These are phyloP conservation scores for Talaromyces albobiverticillius DNA, from an alignment of 2,329 filamentous ascomycete species.

Conservation along the genomic window DNA sequence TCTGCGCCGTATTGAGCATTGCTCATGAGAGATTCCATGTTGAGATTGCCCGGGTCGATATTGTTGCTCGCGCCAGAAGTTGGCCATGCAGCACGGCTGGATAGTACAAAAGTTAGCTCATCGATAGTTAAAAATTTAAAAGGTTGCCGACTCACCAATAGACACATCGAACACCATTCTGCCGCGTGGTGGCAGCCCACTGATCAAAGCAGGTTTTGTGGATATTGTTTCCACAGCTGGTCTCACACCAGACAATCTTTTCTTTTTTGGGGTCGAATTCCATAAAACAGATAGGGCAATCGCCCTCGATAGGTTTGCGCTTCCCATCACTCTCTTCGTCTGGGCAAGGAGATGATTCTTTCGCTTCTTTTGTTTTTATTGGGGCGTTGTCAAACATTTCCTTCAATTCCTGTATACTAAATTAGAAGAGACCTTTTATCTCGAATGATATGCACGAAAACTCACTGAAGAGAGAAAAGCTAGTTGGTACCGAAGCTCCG, in stretches of 20 bases:
- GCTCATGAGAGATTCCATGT: slow-evolving; percentile 30
- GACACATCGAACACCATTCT: slow-evolving; percentile 38
- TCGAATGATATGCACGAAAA: neutral
- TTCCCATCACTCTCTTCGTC: slow-evolving; percentile 41
- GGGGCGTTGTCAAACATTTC: slow-evolving; percentile 56
- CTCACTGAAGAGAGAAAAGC: slow-evolving; percentile 54
- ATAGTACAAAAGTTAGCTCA: neutral
- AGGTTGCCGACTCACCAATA: slow-evolving; percentile 38
- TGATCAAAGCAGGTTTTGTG: slow-evolving; percentile 56
- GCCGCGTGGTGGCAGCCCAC: slow-evolving; percentile 44
- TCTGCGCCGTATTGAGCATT: slow-evolving; percentile 29
- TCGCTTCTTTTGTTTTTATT: slow-evolving; percentile 48
- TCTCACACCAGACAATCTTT: slow-evolving; percentile 57
- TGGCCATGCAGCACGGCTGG: slow-evolving; percentile 42
- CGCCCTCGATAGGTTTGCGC: slow-evolving; percentile 59
- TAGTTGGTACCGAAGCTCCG: slow-evolving; percentile 57
- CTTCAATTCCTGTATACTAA: slow-evolving; percentile 46
- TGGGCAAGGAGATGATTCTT: slow-evolving; percentile 31
- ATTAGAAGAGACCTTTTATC: neutral
- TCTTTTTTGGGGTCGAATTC: slow-evolving; percentile 49
- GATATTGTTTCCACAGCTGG: slow-evolving; percentile 62
- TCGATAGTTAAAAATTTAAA: neutral
- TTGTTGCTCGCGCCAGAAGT: slow-evolving; percentile 23
- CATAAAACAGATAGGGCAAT: slow-evolving; percentile 63
- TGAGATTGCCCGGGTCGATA: too few relatives aligned